These are phyloP conservation scores for Auxenochlorella pyrenoidosa DNA, from an alignment of 139 green algal genomes.

Conservation along the genomic window DNA sequence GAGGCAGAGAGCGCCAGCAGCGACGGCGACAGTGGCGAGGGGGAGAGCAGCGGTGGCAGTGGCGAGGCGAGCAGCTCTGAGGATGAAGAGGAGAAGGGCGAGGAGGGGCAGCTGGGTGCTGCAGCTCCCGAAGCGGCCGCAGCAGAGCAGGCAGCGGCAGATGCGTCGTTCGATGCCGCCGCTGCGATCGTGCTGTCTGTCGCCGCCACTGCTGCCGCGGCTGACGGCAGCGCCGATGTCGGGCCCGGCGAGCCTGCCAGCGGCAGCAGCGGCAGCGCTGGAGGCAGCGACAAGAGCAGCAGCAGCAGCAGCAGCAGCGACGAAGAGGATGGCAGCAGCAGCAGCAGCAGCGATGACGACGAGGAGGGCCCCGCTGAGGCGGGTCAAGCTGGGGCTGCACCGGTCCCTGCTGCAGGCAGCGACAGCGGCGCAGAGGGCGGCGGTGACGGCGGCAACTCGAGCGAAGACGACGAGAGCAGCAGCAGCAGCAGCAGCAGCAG, in stretches of 20 bases:
- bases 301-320: not conserved
- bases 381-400: too few relatives aligned
- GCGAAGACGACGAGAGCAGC: not conserved
- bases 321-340: not conserved
- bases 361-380: not conserved
- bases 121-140: not conserved
- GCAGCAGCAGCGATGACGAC: not conserved
- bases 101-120: not conserved
- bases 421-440: not conserved
- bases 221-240: too few relatives aligned
- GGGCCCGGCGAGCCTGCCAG: not conserved
- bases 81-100: not conserved
- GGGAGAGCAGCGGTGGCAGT: not conserved
- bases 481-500: not conserved
- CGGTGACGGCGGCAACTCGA: not conserved
- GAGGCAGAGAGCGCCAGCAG: constrained; percentile 1
- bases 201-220: too few relatives aligned
- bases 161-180: not conserved
- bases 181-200: too few relatives aligned
- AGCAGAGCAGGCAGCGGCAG: not conserved
- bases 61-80: not conserved
- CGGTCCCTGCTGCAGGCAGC: not conserved
- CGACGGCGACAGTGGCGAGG: not conserved
- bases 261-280: not conserved
- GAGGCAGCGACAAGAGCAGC: too few relatives aligned